Base-by-base conservation (phyloP, 768 basidiomycete genomes). In the Cubamyces lactineus region DNA sequence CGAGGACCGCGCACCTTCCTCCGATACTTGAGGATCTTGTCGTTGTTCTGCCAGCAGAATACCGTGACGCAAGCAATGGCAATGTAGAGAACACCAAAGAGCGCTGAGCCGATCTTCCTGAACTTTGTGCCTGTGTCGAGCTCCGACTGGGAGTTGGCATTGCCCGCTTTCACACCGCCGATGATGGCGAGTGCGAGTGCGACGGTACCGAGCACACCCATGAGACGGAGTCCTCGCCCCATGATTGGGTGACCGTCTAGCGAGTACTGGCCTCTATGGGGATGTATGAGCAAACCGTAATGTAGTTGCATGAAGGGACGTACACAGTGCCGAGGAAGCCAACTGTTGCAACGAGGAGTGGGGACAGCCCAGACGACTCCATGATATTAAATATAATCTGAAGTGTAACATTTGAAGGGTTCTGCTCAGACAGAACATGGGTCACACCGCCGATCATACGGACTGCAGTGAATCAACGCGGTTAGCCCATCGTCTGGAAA, bases 361-460 rank as follows among this genome's bases (percentile, higher is more conserved):
- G 78, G 0, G 78, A 76, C n/a, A 80, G 53, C 6, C 79, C 79
- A 34, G 76, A 67, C 3, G 70, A 66, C 51, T 77, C 75, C 5
- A 79, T 69, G n/a, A 75, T 79, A 63, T 82, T 83, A 39, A 82
- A 82, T 49, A 85, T 81, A 53, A 80, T 77, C 63, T 82, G 82
- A 39, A 89, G 67, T 53, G 79, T 79, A 41, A 66, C 67, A 39
- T 81, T 79, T 21, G 71, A 64, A 1, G 79, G 66, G 24, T 76
- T 65, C 42, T 78, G 63, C 69, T 88, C 82, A 30, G 77, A 84
- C 24, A 85, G 84, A 50, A 89, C 74, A n/a, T 85, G 73, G 24
- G 89, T 72, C 16, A 82, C 82, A 28, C 84, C 86, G 15, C 82
- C 83, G 15, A 85, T 74, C 42, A 88, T 77, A 47, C 88, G 82